Evolutionary conservation across 1,139 yeast species (phyloP), one percentile per base, ranked within the genome.

Genomic region (Debaryomyces robertsiae): DNA sequence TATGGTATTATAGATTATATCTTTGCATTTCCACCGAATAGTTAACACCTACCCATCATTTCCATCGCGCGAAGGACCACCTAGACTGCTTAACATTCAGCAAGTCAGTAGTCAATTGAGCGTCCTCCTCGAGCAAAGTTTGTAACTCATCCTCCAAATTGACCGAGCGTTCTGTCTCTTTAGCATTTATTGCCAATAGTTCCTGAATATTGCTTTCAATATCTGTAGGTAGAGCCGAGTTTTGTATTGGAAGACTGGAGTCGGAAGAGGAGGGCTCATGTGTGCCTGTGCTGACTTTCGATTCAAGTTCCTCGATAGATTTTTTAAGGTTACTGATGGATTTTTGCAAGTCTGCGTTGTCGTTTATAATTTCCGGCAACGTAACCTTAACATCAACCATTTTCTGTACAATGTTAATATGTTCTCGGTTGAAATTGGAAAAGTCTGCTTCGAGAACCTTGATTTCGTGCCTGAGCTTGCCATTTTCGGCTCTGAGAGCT

Each of bases 371-470:
- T 43, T 73, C 77, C 0, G 77, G 77, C 18, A 71, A 53, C 28
- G 55, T 57, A 11, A 73, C 64, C 47, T 73, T 73, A 37, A 65
- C 57, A 45, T 68, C 69, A 11, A 73, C 73, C 61, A 73, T 63
- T 27, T 54, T 54, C 49, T 71, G 77, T n/a, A 73, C 73, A 9
- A 68, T 55, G 22, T 57, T 67, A 14, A 71, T 58, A 60, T 93
- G 97, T 56, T 91, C 97, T 45, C 81, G 75, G 54, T 88, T 90
- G 45, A 93, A 69, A 7, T 72, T 65, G 1, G 87, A 79, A 52
- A 84, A 83, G 30, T 82, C 77, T 22, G 81, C 72, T 61, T 93
- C 97, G 38, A 90, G 69, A 41, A 80, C 77, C 52, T 88, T 78
- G 45, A 91, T 85, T 49, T 85, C 85, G 49, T 81, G 79, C 33